Evolutionary conservation across 306 rosid genomes (phyloP).

Genomic region (Trifolium dubium): DNA sequence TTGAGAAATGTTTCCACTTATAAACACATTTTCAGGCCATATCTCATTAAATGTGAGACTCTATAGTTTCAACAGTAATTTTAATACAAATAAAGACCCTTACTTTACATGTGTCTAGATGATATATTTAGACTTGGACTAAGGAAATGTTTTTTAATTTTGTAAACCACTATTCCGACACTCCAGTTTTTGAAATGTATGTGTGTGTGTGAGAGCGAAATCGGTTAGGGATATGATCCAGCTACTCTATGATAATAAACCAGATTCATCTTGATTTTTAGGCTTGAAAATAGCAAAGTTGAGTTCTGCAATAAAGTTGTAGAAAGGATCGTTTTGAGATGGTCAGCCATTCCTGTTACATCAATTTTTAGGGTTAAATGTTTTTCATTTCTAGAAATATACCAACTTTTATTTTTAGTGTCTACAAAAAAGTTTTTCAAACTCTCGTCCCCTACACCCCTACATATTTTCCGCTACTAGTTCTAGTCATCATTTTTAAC

Average conservation of each 20-base stretch:
- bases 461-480: no score
- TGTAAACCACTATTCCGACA: background rate
- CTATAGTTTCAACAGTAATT: background rate
- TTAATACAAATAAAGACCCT: background rate
- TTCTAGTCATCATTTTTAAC: no score
- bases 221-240: background rate
- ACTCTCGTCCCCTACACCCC: no score
- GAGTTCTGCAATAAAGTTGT: background rate
- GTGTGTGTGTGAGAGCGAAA: background rate
- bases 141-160: background rate
- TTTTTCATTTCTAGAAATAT: no score
- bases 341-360: background rate
- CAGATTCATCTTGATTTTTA: background rate
- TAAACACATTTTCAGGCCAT: background rate
- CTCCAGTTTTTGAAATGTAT: background rate
- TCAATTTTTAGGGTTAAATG: no score
- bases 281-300: slow-evolving; percentile 14
- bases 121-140: background rate
- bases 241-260: no score
- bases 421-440: no score
- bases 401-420: no score
- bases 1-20: background rate
- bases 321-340: background rate
- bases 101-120: background rate
- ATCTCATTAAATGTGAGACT: background rate